phyloP scores from a whole-genome alignment of 2,329 filamentous ascomycete genomes.

The Juglanconis oblonga region DNA sequence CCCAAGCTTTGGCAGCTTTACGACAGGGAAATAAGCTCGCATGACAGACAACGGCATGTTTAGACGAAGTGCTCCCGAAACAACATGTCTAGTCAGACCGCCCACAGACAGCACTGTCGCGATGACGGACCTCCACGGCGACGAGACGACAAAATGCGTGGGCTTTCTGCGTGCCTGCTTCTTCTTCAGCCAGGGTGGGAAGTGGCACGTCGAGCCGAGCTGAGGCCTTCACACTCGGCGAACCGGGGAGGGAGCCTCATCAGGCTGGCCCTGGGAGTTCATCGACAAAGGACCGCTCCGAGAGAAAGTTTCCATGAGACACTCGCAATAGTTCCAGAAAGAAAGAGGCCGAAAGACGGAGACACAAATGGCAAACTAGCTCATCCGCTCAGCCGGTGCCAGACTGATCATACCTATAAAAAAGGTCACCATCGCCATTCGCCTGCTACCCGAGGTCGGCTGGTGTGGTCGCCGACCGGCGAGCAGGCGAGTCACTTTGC shows the following conservation, averaged over 20 bases:
- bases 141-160: no score
- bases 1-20: neutral
- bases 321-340: neutral
- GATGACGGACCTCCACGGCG: neutral
- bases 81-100: neutral
- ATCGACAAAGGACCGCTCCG: neutral
- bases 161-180: neutral
- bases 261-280: neutral
- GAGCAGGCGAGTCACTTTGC: neutral
- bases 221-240: no score
- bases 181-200: neutral
- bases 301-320: neutral
- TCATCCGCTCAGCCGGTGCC: neutral
- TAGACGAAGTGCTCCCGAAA: neutral
- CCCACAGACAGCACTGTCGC: neutral
- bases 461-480: neutral
- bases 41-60: neutral
- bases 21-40: constrained; percentile 10
- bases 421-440: no score
- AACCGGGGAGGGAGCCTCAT: neutral
- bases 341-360: neutral
- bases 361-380: neutral
- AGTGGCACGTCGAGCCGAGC: neutral
- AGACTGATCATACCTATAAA: no score
- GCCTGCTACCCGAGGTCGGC: no score